Evolutionary conservation across 306 rosid genomes (phyloP).

Genomic region (Casuarina cunninghamiana): DNA sequence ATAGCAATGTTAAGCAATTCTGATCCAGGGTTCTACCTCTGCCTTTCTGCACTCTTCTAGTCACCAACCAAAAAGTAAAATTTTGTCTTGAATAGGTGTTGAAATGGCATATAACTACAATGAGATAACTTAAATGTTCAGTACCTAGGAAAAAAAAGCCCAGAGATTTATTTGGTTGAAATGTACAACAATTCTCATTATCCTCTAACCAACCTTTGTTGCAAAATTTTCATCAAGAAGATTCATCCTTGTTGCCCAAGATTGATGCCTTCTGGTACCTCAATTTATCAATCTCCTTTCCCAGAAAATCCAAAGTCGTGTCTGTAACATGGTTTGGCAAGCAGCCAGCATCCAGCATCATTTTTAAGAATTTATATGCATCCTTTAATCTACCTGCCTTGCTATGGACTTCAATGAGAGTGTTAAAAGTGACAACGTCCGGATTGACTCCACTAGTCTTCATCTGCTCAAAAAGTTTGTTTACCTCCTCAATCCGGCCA

Average conservation of each 20-base stretch:
- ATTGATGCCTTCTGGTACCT: constrained; percentile 75
- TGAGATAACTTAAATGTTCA: neutral
- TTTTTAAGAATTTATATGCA: constrained; percentile 75
- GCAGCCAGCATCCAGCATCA: constrained; percentile 93
- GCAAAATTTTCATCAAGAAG: constrained; percentile 29
- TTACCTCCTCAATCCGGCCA: constrained; percentile 67
- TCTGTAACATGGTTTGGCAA: constrained; percentile 86
- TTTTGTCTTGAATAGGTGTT: neutral
- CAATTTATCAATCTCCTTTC: constrained; percentile 74
- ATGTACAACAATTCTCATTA: neutral
- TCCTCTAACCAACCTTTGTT: neutral
- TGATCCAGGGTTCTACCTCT: neutral
- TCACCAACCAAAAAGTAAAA: neutral
- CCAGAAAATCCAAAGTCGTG: constrained; percentile 84
- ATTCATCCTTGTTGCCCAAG: constrained; percentile 46
- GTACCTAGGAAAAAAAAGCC: too few species aligned
- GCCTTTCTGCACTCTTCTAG: neutral
- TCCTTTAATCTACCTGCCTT: constrained; percentile 84
- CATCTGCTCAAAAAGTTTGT: constrained; percentile 82
- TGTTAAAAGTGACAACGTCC: constrained; percentile 81
- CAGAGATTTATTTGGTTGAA: neutral
- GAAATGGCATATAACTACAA: neutral
- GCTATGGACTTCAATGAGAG: constrained; percentile 87
- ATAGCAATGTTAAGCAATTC: neutral
- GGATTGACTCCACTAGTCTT: constrained; percentile 74